Evolutionary conservation across 1,139 yeast species (phyloP).

Genomic region (Kodamaea derodonti): DNA sequence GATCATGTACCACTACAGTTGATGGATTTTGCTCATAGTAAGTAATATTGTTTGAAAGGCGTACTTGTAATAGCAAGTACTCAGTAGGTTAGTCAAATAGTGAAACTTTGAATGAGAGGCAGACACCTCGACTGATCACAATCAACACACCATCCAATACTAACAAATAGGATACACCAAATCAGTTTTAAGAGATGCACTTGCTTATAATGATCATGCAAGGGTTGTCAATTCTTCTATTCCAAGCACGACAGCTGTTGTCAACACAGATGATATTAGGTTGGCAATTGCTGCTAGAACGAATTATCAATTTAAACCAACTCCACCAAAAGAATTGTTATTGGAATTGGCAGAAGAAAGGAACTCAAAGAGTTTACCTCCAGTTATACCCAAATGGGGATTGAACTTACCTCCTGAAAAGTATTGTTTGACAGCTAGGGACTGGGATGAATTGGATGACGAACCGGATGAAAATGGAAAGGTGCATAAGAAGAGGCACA

Average conservation of each 20-base stretch:
- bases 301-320: constrained; percentile 91
- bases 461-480: constrained; percentile 27
- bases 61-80: too few relatives aligned
- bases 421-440: constrained; percentile 84
- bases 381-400: constrained; percentile 90
- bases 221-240: constrained; percentile 35
- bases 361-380: constrained; percentile 85
- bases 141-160: constrained; percentile 9
- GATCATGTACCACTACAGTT: constrained; percentile 93
- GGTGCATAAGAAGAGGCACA: constrained; percentile 7
- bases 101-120: too few relatives aligned
- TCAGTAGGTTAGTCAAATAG: too few relatives aligned
- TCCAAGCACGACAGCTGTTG: constrained; percentile 41
- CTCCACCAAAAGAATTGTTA: constrained; percentile 88
- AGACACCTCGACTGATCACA: too few relatives aligned
- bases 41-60: too few relatives aligned
- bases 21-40: constrained; percentile 89
- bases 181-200: constrained; percentile 83
- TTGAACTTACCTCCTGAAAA: constrained; percentile 95
- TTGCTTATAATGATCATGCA: constrained; percentile 82
- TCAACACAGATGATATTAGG: constrained; percentile 85
- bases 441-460: constrained; percentile 52
- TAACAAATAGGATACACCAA: constrained; percentile 62
- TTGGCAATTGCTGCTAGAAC: constrained; percentile 92
- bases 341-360: constrained; percentile 90